Evolutionary conservation across 306 rosid genomes (phyloP).

Genomic region (Trichosanthes truncata): DNA sequence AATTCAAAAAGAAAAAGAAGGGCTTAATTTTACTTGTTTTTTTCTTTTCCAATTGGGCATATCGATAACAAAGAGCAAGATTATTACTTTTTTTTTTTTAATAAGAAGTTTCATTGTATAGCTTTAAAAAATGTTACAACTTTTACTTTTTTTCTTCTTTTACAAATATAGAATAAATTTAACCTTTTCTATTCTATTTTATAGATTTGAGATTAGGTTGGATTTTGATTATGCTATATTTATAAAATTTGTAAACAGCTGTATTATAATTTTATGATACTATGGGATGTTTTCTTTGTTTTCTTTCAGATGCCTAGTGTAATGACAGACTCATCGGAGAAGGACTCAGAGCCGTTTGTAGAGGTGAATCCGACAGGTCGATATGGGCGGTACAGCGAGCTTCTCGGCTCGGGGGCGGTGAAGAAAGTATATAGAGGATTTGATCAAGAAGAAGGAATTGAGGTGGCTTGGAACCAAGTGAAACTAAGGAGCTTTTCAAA

Average conservation of each 20-base stretch:
- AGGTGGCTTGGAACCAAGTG: slow-evolving; percentile 96
- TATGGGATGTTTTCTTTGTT: background rate
- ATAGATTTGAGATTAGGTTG: background rate
- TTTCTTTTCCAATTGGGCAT: background rate
- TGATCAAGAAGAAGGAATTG: slow-evolving; percentile 88
- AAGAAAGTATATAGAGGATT: slow-evolving; percentile 85
- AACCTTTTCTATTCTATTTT: background rate
- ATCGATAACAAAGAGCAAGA: too few species aligned
- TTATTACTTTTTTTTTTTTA: too few species aligned
- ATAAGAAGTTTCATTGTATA: too few species aligned
- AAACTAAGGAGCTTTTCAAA: slow-evolving; percentile 50
- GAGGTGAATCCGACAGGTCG: slow-evolving; percentile 61
- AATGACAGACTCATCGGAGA: slow-evolving; percentile 25
- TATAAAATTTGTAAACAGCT: too few species aligned
- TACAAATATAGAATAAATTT: too few species aligned
- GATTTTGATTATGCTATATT: background rate
- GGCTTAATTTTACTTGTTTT: background rate
- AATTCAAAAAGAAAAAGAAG: too few species aligned
- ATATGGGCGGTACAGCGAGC: slow-evolving; percentile 67
- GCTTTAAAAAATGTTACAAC: too few species aligned
- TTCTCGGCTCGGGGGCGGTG: slow-evolving; percentile 68
- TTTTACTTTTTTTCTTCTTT: too few species aligned
- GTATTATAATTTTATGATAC: background rate
- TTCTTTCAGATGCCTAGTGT: slow-evolving; percentile 48
- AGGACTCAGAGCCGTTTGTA: slow-evolving; percentile 54